Evolutionary conservation across 306 rosid genomes (phyloP).

Genomic region (Vicia faba): DNA sequence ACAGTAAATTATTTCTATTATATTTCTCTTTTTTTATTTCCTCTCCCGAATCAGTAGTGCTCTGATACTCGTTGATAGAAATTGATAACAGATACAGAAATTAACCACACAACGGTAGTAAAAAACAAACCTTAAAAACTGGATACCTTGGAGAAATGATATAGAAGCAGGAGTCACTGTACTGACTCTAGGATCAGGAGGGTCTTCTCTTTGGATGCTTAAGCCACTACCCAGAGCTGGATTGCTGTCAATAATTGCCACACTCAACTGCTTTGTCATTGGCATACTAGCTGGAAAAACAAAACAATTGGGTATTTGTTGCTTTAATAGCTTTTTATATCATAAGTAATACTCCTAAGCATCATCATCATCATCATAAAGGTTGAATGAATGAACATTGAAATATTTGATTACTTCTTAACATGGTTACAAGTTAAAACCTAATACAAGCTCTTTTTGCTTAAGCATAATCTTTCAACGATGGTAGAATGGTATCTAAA

Average conservation of each 20-base stretch:
- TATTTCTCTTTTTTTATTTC: constrained; percentile 2
- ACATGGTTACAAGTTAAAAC: too few relatives aligned
- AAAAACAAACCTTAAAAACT: constrained; percentile 25
- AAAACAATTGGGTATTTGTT: constrained; percentile 19
- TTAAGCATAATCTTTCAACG: too few relatives aligned
- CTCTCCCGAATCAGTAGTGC: neutral
- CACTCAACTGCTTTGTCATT: constrained; percentile 82
- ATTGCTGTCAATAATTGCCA: constrained; percentile 94
- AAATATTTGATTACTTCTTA: too few relatives aligned
- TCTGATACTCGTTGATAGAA: too few relatives aligned
- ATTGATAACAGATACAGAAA: neutral
- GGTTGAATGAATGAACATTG: too few relatives aligned
- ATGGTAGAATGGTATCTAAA: too few relatives aligned
- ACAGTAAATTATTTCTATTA: too few relatives aligned
- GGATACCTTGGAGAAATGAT: constrained; percentile 81
- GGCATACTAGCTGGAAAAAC: constrained; percentile 77
- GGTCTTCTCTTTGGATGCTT: constrained; percentile 67
- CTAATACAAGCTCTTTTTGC: too few relatives aligned
- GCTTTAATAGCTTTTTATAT: constrained; percentile 5
- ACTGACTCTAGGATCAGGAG: constrained; percentile 96
- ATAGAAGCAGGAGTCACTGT: constrained; percentile 89
- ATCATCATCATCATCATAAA: constrained; percentile 25
- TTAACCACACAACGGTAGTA: constrained; percentile 1
- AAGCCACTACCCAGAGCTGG: constrained; percentile 63
- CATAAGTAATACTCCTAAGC: constrained; percentile 13